A percentile compares a stretch with the other conserved stretches of the same genome.
Evolutionary conservation across 2,329 filamentous ascomycete genomes (phyloP).

Genomic region (Aspergillus novofumigatus): DNA sequence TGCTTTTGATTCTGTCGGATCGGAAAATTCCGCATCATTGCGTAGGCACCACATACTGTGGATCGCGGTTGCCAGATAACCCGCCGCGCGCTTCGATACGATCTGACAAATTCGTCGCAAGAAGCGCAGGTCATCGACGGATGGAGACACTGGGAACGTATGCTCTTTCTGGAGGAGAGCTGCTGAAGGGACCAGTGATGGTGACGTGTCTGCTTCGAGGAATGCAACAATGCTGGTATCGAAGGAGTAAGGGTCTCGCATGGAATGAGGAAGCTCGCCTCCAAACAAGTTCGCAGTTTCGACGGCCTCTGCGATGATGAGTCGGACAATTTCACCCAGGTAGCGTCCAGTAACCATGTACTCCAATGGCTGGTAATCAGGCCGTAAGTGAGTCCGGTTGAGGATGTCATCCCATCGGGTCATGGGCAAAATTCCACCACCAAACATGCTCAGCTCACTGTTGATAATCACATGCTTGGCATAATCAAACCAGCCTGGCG

Average conservation of each 20-base stretch:
- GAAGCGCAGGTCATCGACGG: conserved; percentile 51
- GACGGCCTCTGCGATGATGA: conserved; percentile 59
- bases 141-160: conserved; percentile 43
- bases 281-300: conserved; percentile 53
- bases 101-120: conserved; percentile 50
- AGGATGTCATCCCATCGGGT: conserved; percentile 60
- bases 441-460: conserved; percentile 65
- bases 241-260: conserved; percentile 55
- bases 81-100: conserved; percentile 57
- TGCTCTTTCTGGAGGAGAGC: conserved; percentile 51
- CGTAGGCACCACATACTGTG: conserved; percentile 59
- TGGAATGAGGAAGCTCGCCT: conserved; percentile 52
- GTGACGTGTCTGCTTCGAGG: conserved; percentile 48
- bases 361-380: conserved; percentile 63
- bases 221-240: conserved; percentile 57
- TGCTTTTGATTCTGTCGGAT: conserved; percentile 14
- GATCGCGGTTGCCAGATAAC: conserved; percentile 59
- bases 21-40: conserved; percentile 45
- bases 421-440: conserved; percentile 51
- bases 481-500: conserved; percentile 51
- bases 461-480: conserved; percentile 62
- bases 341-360: conserved; percentile 62
- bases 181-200: conserved; percentile 35
- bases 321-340: conserved; percentile 59
- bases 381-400: conserved; percentile 53